A percentile compares a stretch with the other conserved stretches of the same genome.
These are phyloP conservation scores for Madurella fahalii DNA, from an alignment of 2,329 filamentous ascomycete species.

Conservation along the genomic window DNA sequence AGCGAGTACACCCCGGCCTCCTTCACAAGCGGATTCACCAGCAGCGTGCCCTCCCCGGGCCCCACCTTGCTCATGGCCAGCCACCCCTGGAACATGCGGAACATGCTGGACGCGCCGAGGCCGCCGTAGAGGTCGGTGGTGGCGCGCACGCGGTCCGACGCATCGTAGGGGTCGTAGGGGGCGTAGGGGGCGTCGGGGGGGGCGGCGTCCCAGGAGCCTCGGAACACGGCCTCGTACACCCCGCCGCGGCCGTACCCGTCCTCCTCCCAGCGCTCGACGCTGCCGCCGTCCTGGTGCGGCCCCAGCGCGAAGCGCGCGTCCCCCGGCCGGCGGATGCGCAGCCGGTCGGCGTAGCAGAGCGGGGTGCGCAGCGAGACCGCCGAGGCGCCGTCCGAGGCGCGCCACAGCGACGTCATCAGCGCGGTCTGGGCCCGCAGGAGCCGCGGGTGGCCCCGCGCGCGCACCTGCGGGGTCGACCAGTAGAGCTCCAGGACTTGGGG, in stretches of 20 bases:
- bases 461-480: slow-evolving; percentile 66
- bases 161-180: slow-evolving; percentile 75
- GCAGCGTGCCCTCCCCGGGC: slow-evolving; percentile 72
- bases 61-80: slow-evolving; percentile 70
- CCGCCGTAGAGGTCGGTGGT: slow-evolving; percentile 75
- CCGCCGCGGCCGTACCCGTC: slow-evolving; percentile 61
- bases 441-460: slow-evolving; percentile 63
- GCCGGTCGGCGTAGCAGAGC: slow-evolving; percentile 64
- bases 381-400: slow-evolving; percentile 42
- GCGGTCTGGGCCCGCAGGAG: slow-evolving; percentile 58
- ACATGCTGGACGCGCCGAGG: slow-evolving; percentile 76
- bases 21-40: slow-evolving; percentile 74
- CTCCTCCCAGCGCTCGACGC: slow-evolving; percentile 70
- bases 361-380: slow-evolving; percentile 40
- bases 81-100: slow-evolving; percentile 90
- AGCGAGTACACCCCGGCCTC: slow-evolving; percentile 76
- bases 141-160: slow-evolving; percentile 61
- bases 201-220: slow-evolving; percentile 68
- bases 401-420: slow-evolving; percentile 61
- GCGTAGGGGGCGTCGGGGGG: slow-evolving; percentile 62
- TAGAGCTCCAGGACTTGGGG: slow-evolving; percentile 74
- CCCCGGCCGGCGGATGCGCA: slow-evolving; percentile 68
- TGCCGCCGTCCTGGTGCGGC: slow-evolving; percentile 70
- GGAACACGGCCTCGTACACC: slow-evolving; percentile 70
- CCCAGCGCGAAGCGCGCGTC: slow-evolving; percentile 68